Conservation (phyloP, 768 basidiomycete species). For the Agaricus sinodeliciosus region DNA sequence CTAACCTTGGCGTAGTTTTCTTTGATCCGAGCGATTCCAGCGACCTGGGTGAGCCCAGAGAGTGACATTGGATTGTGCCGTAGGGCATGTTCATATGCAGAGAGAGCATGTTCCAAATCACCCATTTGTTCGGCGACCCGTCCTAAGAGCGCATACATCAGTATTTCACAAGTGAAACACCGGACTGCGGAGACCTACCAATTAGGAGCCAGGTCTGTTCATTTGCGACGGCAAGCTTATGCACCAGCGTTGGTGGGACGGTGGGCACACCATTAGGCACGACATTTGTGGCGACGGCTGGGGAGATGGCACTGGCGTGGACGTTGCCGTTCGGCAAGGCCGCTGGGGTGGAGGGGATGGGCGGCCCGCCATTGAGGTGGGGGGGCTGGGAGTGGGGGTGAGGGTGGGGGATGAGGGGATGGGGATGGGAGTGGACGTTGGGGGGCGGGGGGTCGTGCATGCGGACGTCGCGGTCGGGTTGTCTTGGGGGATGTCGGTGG, state of each 20-base stretch:
- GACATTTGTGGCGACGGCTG: slow-evolving; percentile 34
- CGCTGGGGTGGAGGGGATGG: slow-evolving; percentile 41
- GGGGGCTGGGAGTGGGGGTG: slow-evolving; percentile 33
- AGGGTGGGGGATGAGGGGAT: slow-evolving; percentile 23
- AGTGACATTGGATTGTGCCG: slow-evolving; percentile 92
- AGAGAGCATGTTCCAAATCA: slow-evolving; percentile 87
- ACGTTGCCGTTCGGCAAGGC: slow-evolving; percentile 34
- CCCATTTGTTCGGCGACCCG: slow-evolving; percentile 94
- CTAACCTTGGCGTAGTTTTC: slow-evolving; percentile 94
- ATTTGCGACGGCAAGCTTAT: slow-evolving; percentile 80
- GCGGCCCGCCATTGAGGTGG: slow-evolving; percentile 46
- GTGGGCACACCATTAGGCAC: slow-evolving; percentile 27
- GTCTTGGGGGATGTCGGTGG: slow-evolving; percentile 14
- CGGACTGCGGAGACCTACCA: slow-evolving; percentile 40
- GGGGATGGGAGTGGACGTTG: slow-evolving; percentile 24
- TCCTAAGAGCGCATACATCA: slow-evolving; percentile 41
- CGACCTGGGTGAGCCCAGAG: slow-evolving; percentile 87
- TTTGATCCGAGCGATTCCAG: slow-evolving; percentile 93
- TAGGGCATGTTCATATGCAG: slow-evolving; percentile 91
- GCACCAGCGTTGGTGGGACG: slow-evolving; percentile 42
- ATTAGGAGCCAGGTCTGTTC: slow-evolving; percentile 95
- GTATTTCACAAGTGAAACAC: slow-evolving; percentile 10
- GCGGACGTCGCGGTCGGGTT: slow-evolving; percentile 48
- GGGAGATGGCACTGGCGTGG: slow-evolving; percentile 37
- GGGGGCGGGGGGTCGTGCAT: slow-evolving; percentile 51